Conservation (phyloP, 768 basidiomycete species). For the Chalciporus piperatus region DNA sequence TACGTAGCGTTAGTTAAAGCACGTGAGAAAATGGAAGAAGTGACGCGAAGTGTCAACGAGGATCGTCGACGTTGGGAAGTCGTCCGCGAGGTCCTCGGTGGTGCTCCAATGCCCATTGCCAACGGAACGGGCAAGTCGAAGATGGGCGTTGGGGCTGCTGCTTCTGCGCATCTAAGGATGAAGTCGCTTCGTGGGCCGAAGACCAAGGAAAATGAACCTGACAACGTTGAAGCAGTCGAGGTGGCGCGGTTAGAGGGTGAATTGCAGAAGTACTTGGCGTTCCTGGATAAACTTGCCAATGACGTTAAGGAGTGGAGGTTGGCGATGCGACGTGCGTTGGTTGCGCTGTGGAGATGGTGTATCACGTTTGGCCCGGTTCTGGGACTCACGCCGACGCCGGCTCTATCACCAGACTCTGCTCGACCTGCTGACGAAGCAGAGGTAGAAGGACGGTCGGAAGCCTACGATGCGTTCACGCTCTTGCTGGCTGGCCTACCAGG, state of each 20-base stretch:
- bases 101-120: conserved; percentile 33
- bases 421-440: conserved; percentile 15
- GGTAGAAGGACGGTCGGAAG: conserved; percentile 43
- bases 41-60: conserved; percentile 77
- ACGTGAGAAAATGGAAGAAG: conserved; percentile 57
- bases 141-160: conserved; percentile 43
- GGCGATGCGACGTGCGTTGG: conserved; percentile 46
- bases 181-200: conserved; percentile 44
- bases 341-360: conserved; percentile 59
- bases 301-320: conserved; percentile 61
- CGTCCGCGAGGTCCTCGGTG: conserved; percentile 67
- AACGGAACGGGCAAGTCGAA: conserved; percentile 39
- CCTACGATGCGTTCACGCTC: conserved; percentile 67
- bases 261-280: conserved; percentile 53
- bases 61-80: conserved; percentile 73
- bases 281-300: conserved; percentile 60
- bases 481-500: conserved; percentile 57
- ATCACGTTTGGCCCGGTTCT: conserved; percentile 65
- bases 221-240: conserved; percentile 42
- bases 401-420: conserved; percentile 9
- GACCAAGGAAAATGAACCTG: conserved; percentile 34
- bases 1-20: conserved; percentile 37
- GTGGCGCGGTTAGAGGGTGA: conserved; percentile 56
- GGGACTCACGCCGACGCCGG: conserved; percentile 47
- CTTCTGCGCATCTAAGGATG: conserved; percentile 59